Conservation (phyloP, 495 filamentous ascomycete species). For the Durotheca rogersii region DNA sequence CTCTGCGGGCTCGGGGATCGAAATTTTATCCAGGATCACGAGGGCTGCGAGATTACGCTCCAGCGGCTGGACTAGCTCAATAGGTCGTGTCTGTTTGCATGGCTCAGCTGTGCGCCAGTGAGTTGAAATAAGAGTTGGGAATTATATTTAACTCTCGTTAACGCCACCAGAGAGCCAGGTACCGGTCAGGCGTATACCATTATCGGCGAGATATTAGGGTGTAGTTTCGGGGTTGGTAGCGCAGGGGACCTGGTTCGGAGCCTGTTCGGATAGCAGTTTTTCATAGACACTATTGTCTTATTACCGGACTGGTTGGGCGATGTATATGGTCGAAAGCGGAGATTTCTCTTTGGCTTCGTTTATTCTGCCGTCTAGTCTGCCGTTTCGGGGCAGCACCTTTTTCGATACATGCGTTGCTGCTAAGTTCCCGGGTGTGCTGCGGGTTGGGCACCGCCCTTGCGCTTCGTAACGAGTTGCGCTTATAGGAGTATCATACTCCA, state of each 20-base stretch:
- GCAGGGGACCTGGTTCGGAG: constrained; percentile 50
- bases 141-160: constrained; percentile 50
- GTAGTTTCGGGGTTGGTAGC: constrained; percentile 43
- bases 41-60: constrained; percentile 20
- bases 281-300: constrained; percentile 68
- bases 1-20: constrained; percentile 20
- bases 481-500: constrained; percentile 44
- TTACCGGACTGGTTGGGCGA: constrained; percentile 60
- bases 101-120: constrained; percentile 34
- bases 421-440: constrained; percentile 49
- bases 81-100: constrained; percentile 33
- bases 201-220: constrained; percentile 13
- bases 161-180: constrained; percentile 53
- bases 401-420: constrained; percentile 43
- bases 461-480: constrained; percentile 54
- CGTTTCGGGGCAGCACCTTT: constrained; percentile 52
- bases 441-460: constrained; percentile 56
- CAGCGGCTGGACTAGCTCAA: constrained; percentile 10
- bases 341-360: constrained; percentile 61
- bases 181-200: constrained; percentile 37
- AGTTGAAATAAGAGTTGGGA: constrained; percentile 6
- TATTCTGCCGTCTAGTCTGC: constrained; percentile 65
- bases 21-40: constrained; percentile 27
- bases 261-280: constrained; percentile 52
- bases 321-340: constrained; percentile 59